Evolutionary conservation across 345 rosid genomes (phyloP), one percentile per base, ranked within the genome.

Genomic region (Pistacia integerrima): DNA sequence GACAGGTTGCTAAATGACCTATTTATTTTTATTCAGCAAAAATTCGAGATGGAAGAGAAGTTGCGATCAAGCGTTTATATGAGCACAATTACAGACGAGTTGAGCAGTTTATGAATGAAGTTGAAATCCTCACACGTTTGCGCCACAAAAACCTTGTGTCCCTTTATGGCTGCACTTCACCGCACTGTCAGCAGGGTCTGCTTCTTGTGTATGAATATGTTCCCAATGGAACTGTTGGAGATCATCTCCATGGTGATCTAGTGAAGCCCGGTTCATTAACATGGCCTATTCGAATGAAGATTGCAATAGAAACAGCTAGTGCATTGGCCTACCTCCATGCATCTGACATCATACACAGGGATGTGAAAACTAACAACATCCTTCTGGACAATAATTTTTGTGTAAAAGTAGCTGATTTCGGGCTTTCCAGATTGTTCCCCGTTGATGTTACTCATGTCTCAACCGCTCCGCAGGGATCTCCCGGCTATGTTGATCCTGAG

Each of bases 391-490:
- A 61, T 11, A 89, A 85, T 17, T 89, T 84, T 11, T 18, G 79
- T 18, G 93, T 91, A 70, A 91, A 91, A 76, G 89, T 91, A 14
- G 92, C 90, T 0, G 96, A 91, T 83, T 91, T 91, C 6, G 93
- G 93, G 4, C 84, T 91, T 25, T 90, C 96, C 0, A 77, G 91
- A 73, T 57, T 90, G 82, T 82, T 75, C 68, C 92, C 90, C 1
- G 67, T 10, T 9, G 81, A 90, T 76, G 92, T 86, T 49, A 91
- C 90, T 28, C 93, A 91, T 57, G 71, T 91, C 20, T 91, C 93
- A 46, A 88, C 93, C 0, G 89, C 88, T 79, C 96, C 96, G 72
- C 92, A 91, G 64, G 95, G 95, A 16, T 89, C 92, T 61, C 90
- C 93, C 0, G 96, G 93, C 54, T 88, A 87, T 49, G 87, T 90